These are phyloP conservation scores for Pseudoneurospora amorphoporcata DNA, from an alignment of 495 filamentous ascomycete genomes.

Conservation along the genomic window DNA sequence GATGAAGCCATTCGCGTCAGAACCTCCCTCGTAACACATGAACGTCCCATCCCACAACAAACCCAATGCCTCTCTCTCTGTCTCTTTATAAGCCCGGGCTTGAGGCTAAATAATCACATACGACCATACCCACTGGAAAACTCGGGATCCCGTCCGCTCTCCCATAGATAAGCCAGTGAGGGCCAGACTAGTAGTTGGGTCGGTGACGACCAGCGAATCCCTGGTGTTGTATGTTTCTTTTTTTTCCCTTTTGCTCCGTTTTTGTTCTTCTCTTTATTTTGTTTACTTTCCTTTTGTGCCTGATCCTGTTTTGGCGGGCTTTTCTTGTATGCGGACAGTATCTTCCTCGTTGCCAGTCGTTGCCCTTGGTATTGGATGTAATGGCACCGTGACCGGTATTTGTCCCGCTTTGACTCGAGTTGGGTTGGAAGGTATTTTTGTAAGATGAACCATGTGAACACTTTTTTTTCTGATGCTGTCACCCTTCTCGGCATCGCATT, in stretches of 20 bases:
- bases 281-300: not conserved
- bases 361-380: not conserved
- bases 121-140: constrained; percentile 15
- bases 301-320: not conserved
- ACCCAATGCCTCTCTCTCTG: not conserved
- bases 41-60: not conserved
- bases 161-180: constrained; percentile 22
- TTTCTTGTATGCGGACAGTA: not conserved
- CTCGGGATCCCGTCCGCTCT: constrained; percentile 44
- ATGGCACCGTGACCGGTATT: not conserved
- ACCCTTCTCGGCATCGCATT: not conserved
- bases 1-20: not conserved
- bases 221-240: constrained; percentile 32
- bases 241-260: too few species aligned
- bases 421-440: too few species aligned
- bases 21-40: not conserved
- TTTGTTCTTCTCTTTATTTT: not conserved
- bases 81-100: not conserved
- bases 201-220: constrained; percentile 32
- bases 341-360: not conserved
- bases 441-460: not conserved
- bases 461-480: not conserved
- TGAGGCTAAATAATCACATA: not conserved
- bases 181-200: constrained; percentile 25
- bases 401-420: not conserved